Evolutionary conservation across 805 yeast genomes (phyloP).

Genomic region (Cyberlindnera galapagoensis): DNA sequence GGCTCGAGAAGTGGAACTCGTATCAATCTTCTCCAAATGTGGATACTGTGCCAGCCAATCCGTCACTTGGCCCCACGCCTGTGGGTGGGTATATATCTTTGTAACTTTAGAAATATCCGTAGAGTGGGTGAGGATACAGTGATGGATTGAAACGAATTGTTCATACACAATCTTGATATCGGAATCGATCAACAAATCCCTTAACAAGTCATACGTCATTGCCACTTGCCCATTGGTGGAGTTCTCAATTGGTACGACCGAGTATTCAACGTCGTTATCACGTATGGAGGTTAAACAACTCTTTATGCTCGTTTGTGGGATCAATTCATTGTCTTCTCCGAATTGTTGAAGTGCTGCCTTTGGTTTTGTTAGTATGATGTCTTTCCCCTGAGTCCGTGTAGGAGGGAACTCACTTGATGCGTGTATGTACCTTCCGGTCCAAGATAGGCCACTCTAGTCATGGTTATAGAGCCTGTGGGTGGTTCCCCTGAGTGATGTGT

Average conservation of each 20-base stretch:
- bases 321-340: constrained; percentile 21
- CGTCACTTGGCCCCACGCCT: constrained; percentile 92
- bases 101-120: constrained; percentile 38
- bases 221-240: constrained; percentile 94
- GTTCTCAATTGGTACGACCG: constrained; percentile 88
- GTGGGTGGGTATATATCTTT: constrained; percentile 86
- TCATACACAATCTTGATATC: constrained; percentile 50
- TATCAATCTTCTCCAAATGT: constrained; percentile 49
- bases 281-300: constrained; percentile 51
- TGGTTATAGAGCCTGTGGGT: too few relatives aligned
- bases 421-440: constrained; percentile 95
- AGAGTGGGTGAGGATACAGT: constrained; percentile 55
- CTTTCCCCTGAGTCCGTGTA: background rate
- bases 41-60: constrained; percentile 40
- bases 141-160: constrained; percentile 77
- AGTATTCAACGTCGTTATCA: constrained; percentile 45
- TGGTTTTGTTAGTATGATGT: background rate
- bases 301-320: constrained; percentile 26
- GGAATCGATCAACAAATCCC: constrained; percentile 49
- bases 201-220: constrained; percentile 71
- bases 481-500: too few relatives aligned
- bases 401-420: constrained; percentile 51
- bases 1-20: constrained; percentile 79
- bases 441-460: constrained; percentile 54
- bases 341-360: constrained; percentile 59